These are phyloP conservation scores for Chytriomyces sp. DNA, from an alignment of 192 early-diverging fungal genomes.

Conservation along the genomic window DNA sequence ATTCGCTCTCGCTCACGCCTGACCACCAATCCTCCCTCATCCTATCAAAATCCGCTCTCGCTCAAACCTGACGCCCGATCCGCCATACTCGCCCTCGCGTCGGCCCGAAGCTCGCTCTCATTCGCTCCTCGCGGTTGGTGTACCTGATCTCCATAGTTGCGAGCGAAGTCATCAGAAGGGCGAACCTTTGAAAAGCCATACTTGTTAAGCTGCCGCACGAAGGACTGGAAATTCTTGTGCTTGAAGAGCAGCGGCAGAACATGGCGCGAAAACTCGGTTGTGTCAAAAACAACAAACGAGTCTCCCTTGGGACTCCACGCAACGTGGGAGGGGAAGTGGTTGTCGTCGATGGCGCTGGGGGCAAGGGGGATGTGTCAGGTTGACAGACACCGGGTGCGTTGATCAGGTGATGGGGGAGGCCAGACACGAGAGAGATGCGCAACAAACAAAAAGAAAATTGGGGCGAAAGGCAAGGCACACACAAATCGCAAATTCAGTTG, in stretches of 20 bases:
- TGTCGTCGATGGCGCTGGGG: not conserved
- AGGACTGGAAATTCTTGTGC: slow-evolving; percentile 1
- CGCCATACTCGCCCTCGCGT: no score
- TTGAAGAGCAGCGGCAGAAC: slow-evolving; percentile 28
- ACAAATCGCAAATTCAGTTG: not conserved
- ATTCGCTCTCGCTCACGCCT: no score
- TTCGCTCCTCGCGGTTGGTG: not conserved
- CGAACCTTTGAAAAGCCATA: slow-evolving; percentile 79
- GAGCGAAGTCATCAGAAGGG: slow-evolving; percentile 41
- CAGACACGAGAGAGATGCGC: not conserved
- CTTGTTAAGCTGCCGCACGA: slow-evolving; percentile 71
- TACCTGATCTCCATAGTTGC: not conserved
- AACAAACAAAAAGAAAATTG: not conserved
- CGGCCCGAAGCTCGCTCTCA: no score
- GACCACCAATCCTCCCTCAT: no score
- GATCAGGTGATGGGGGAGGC: not conserved
- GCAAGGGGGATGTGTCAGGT: no score
- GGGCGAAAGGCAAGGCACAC: not conserved
- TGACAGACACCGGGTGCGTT: no score
- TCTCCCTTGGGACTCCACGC: slow-evolving; percentile 29
- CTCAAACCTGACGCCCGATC: no score
- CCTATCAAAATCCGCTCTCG: no score
- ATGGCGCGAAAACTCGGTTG: slow-evolving; percentile 26
- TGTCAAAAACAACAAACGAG: slow-evolving; percentile 31
- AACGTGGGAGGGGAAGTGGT: not conserved